Percentiles rank a stretch among this genome's conserved stretches.
Conservation (phyloP, 2,329 filamentous ascomycete genomes). For the Escovopsis sp. region DNA sequence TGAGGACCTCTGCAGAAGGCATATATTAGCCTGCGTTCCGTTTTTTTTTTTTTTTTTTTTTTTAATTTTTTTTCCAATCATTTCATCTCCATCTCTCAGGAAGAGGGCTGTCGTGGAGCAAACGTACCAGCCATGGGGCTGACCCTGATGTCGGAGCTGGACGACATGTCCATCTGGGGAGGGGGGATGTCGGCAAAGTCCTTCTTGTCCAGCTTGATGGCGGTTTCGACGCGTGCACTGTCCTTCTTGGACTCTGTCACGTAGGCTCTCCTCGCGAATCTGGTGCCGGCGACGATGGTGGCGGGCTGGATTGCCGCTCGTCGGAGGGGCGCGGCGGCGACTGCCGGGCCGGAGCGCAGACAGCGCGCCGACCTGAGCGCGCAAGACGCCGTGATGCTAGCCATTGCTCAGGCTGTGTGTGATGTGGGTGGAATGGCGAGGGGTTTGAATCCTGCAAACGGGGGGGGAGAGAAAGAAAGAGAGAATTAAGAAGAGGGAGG, state of each 20-base stretch:
- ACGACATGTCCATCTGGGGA: conserved; percentile 16
- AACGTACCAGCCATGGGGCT: conserved; percentile 55
- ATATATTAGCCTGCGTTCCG: conserved; percentile 4
- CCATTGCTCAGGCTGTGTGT: conserved; percentile 30
- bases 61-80: neutral
- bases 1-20: conserved; percentile 52
- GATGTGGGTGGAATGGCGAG: conserved; percentile 6
- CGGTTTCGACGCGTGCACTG: conserved; percentile 70
- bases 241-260: conserved; percentile 72
- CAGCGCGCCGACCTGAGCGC: conserved; percentile 63
- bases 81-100: neutral
- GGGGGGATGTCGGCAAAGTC: conserved; percentile 49
- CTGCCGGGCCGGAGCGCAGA: conserved; percentile 28
- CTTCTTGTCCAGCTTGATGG: conserved; percentile 76
- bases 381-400: conserved; percentile 50
- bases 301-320: conserved; percentile 13
- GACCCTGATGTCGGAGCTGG: conserved; percentile 41
- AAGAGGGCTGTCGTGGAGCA: conserved; percentile 4
- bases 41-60: neutral
- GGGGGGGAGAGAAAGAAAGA: conserved; percentile 8
- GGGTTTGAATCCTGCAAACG: conserved; percentile 1
- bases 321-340: conserved; percentile 15
- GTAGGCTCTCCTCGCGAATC: conserved; percentile 45
- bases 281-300: conserved; percentile 14
- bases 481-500: conserved; percentile 8